A percentile compares a stretch with the other conserved stretches of the same genome.
These are phyloP conservation scores for Corylus heterophylla DNA, from an alignment of 306 rosid genomes.

Conservation along the genomic window DNA sequence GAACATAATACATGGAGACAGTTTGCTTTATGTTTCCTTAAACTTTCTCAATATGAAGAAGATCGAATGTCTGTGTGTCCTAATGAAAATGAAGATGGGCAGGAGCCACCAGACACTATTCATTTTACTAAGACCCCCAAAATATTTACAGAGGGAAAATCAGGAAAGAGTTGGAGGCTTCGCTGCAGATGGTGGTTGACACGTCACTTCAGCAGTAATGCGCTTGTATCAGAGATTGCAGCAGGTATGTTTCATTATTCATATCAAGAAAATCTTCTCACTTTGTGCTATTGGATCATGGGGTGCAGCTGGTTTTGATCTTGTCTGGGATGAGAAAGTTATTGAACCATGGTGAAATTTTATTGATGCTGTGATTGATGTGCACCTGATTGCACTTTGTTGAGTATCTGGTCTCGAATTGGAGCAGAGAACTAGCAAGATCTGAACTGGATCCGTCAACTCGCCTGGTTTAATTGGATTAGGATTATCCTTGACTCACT, in stretches of 20 bases:
- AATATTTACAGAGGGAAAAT: slow-evolving; percentile 48
- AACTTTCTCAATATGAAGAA: slow-evolving; percentile 47
- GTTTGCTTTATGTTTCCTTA: slow-evolving; percentile 63
- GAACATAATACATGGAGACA: slow-evolving; percentile 60
- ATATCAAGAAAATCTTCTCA: not conserved
- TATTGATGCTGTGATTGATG: not conserved
- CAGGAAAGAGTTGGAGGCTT: slow-evolving; percentile 63
- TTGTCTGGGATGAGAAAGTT: not conserved
- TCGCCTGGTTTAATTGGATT: not conserved
- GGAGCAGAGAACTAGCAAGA: not conserved
- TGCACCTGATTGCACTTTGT: not conserved
- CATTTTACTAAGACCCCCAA: slow-evolving; percentile 40
- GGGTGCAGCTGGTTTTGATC: not conserved
- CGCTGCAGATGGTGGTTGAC: slow-evolving; percentile 80
- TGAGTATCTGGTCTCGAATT: not conserved
- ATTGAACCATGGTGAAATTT: not conserved
- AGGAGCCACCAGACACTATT: slow-evolving; percentile 15
- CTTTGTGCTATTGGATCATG: not conserved
- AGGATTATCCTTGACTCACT: not conserved
- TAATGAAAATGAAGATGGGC: slow-evolving; percentile 29
- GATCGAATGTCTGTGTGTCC: slow-evolving; percentile 56
- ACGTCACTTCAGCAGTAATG: slow-evolving; percentile 53
- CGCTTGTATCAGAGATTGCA: slow-evolving; percentile 47
- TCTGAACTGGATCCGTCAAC: not conserved
- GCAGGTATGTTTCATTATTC: slow-evolving; percentile 42